A percentile compares a stretch with the other conserved stretches of the same genome.
Conservation (phyloP, 2,329 filamentous ascomycete species). For the Alternaria dauci region DNA sequence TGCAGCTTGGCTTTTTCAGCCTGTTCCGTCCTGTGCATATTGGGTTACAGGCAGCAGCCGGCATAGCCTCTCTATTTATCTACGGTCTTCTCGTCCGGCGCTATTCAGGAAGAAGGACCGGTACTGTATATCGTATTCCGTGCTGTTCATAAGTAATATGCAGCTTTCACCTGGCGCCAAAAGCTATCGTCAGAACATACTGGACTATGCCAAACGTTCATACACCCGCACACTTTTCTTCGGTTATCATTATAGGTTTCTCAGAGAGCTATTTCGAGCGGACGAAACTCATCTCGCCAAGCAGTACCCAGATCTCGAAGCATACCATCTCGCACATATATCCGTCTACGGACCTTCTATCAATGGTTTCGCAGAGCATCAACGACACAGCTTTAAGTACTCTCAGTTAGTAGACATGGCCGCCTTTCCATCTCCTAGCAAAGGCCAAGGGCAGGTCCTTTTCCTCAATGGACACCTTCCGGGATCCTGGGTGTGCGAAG, state of each 20-base stretch:
- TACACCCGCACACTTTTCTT: slow-evolving; percentile 18
- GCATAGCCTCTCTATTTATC: no score
- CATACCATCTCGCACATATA: slow-evolving; percentile 5
- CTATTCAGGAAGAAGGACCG: neutral
- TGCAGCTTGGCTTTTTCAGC: neutral
- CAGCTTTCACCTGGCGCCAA: slow-evolving; percentile 1
- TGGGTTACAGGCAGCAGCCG: neutral
- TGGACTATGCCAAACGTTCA: slow-evolving; percentile 13
- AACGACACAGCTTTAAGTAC: neutral
- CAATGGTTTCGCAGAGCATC: neutral
- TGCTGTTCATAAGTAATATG: neutral
- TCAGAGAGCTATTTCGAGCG: slow-evolving; percentile 5
- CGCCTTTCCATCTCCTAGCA: neutral
- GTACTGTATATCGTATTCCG: neutral
- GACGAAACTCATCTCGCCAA: neutral
- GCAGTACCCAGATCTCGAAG: slow-evolving; percentile 11
- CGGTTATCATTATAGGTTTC: slow-evolving; percentile 16
- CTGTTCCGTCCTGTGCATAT: neutral
- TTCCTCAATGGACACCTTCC: slow-evolving; percentile 17
- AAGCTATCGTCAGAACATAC: slow-evolving; percentile 5
- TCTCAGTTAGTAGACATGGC: slow-evolving; percentile 5
- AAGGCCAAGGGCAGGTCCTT: slow-evolving; percentile 13
- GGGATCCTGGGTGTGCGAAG: slow-evolving; percentile 13
- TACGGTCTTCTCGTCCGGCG: neutral
- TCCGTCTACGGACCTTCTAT: neutral